Conservation (phyloP, 2,329 filamentous ascomycete genomes). For the Diaporthe ilicicola region DNA sequence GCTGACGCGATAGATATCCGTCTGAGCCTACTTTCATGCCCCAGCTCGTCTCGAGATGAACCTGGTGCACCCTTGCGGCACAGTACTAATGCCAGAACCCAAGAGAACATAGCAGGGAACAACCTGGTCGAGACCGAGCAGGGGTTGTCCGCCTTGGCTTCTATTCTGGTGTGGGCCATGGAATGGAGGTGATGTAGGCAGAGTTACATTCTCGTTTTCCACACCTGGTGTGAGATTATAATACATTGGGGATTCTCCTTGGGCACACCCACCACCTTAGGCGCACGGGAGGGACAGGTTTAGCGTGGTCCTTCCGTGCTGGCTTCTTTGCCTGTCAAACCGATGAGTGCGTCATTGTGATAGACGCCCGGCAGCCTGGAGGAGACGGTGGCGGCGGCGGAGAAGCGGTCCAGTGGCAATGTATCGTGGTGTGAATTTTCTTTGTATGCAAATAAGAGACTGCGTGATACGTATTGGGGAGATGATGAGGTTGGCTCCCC, state of each 20-base stretch:
- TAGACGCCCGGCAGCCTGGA: not conserved
- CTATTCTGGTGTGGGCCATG: conserved; percentile 23
- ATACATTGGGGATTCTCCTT: not conserved
- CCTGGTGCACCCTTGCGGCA: conserved; percentile 20
- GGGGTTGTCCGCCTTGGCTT: conserved; percentile 25
- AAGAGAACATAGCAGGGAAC: conserved; percentile 1
- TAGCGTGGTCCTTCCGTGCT: conserved; percentile 1
- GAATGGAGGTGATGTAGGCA: conserved; percentile 11
- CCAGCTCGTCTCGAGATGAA: conserved; percentile 23
- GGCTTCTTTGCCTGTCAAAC: not conserved
- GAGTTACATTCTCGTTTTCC: not conserved
- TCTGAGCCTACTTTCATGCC: conserved; percentile 11
- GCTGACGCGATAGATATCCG: conserved; percentile 24
- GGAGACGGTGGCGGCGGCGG: not conserved
- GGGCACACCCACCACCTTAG: not conserved
- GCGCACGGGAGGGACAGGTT: not conserved
- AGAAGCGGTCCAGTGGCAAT: not conserved
- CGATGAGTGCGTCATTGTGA: not conserved
- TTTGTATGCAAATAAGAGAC: not conserved
- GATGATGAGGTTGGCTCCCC: no score
- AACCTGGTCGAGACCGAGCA: conserved; percentile 1
- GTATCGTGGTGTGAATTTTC: not conserved
- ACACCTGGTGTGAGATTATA: not conserved
- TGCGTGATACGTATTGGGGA: not conserved
- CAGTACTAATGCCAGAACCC: conserved; percentile 18